Evolutionary conservation across 495 filamentous ascomycete genomes (phyloP).

Genomic region (Friedmanniomyces endolithicus): DNA sequence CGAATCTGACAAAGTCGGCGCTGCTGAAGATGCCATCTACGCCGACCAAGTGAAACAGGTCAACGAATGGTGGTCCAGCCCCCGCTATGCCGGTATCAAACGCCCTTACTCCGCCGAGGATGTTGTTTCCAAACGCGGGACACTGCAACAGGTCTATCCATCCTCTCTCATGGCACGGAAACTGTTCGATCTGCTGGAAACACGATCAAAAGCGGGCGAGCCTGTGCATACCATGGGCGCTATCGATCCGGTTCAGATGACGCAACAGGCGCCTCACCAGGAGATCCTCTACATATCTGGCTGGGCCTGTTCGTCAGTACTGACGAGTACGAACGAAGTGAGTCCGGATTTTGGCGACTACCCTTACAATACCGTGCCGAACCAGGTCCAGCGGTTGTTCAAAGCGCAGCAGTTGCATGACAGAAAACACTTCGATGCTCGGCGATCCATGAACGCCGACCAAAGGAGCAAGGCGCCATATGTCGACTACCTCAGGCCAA

Average conservation of each 20-base stretch:
- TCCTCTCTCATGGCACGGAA: conserved; percentile 89
- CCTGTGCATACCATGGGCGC: conserved; percentile 96
- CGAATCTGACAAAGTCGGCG: conserved; percentile 51
- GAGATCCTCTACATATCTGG: conserved; percentile 92
- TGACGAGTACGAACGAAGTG: conserved; percentile 92
- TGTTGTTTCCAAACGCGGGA: conserved; percentile 83
- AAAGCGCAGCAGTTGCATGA: conserved; percentile 97
- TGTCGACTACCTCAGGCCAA: conserved; percentile 82
- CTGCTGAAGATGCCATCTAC: conserved; percentile 72
- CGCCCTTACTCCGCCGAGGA: conserved; percentile 81
- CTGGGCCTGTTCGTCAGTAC: conserved; percentile 88
- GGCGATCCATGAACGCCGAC: conserved; percentile 61
- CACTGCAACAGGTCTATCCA: conserved; percentile 74
- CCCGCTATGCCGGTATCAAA: conserved; percentile 78
- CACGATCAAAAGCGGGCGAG: conserved; percentile 58
- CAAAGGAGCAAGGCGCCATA: conserved; percentile 66
- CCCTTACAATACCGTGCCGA: conserved; percentile 96
- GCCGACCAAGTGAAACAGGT: conserved; percentile 69
- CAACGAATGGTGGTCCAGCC: conserved; percentile 72
- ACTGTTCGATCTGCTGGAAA: conserved; percentile 74
- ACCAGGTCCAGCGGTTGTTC: conserved; percentile 89
- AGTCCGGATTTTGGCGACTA: conserved; percentile 96
- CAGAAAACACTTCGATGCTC: conserved; percentile 79
- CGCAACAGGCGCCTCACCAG: conserved; percentile 90
- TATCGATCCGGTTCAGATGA: conserved; percentile 98